phyloP scores from a whole-genome alignment of 2,329 filamentous ascomycete species.

The Phialophora tarda region DNA sequence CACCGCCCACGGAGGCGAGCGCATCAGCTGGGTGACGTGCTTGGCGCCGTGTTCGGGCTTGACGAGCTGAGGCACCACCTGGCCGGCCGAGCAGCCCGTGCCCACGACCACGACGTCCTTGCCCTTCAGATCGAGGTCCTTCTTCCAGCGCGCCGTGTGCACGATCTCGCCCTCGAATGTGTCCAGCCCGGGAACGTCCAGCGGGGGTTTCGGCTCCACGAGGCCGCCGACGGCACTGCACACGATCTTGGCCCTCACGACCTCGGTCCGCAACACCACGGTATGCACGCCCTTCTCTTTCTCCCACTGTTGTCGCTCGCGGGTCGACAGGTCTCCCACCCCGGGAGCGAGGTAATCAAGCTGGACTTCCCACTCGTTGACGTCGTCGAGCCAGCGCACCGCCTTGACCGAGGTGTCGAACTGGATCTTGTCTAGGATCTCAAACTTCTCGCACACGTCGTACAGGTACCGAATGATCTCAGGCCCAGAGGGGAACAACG shows the following conservation, averaged over 20 bases:
- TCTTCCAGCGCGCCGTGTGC: constrained; percentile 63
- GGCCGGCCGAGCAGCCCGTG: constrained; percentile 63
- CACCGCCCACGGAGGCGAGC: constrained; percentile 63
- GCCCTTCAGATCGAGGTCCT: constrained; percentile 54
- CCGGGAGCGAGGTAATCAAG: constrained; percentile 59
- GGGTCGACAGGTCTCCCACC: constrained; percentile 58
- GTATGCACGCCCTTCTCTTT: constrained; percentile 52
- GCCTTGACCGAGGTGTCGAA: constrained; percentile 63
- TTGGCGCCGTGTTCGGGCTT: constrained; percentile 57
- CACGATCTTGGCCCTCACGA: constrained; percentile 60
- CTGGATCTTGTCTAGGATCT: constrained; percentile 63
- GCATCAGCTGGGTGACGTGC: constrained; percentile 65
- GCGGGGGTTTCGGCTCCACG: constrained; percentile 57
- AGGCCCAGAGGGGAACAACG: constrained; percentile 54
- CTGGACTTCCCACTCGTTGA: constrained; percentile 61
- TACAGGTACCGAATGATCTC: constrained; percentile 61
- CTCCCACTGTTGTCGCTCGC: constrained; percentile 54
- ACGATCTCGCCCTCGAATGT: constrained; percentile 62
- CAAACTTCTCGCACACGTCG: constrained; percentile 58
- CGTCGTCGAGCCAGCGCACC: constrained; percentile 59
- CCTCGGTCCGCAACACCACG: constrained; percentile 59
- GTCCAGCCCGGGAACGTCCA: constrained; percentile 58
- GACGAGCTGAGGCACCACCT: constrained; percentile 60
- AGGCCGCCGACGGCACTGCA: constrained; percentile 62
- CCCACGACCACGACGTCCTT: constrained; percentile 65